phyloP scores from a whole-genome alignment of 2,329 filamentous ascomycete species.

The Plenodomus biglobosus region DNA sequence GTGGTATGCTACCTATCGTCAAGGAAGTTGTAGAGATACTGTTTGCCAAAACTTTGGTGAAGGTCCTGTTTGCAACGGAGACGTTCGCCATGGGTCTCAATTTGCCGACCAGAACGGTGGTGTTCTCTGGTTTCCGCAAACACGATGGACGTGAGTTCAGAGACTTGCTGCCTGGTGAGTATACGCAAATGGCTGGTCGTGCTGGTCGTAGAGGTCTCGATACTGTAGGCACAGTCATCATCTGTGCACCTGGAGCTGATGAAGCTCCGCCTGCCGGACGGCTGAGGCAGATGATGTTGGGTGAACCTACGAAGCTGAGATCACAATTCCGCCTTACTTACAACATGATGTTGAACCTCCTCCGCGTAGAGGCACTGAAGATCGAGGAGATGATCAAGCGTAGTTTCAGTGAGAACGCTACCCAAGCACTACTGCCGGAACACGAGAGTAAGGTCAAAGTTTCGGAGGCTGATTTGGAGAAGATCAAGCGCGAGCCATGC shows the following conservation, averaged over 20 bases:
- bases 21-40: constrained; percentile 97
- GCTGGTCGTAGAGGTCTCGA: constrained; percentile 92
- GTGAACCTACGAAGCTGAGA: constrained; percentile 89
- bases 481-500: constrained; percentile 84
- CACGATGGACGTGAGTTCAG: constrained; percentile 92
- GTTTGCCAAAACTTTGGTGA: constrained; percentile 92
- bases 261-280: constrained; percentile 85
- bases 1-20: constrained; percentile 90
- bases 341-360: constrained; percentile 97
- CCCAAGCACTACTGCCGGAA: constrained; percentile 88
- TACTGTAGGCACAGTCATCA: constrained; percentile 89
- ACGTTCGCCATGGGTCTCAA: constrained; percentile 99
- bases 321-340: constrained; percentile 97
- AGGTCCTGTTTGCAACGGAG: constrained; percentile 95
- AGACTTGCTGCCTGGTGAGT: constrained; percentile 90
- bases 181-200: constrained; percentile 97
- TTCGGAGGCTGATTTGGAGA: constrained; percentile 87
- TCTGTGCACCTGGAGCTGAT: constrained; percentile 77
- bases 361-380: constrained; percentile 93
- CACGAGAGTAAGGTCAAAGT: constrained; percentile 93
- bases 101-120: constrained; percentile 90
- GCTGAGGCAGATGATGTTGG: constrained; percentile 90
- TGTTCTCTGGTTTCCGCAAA: constrained; percentile 96
- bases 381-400: constrained; percentile 99
- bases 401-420: constrained; percentile 97